Base-by-base conservation (phyloP, 2,329 filamentous ascomycete species). In the Hortaea sp. region DNA sequence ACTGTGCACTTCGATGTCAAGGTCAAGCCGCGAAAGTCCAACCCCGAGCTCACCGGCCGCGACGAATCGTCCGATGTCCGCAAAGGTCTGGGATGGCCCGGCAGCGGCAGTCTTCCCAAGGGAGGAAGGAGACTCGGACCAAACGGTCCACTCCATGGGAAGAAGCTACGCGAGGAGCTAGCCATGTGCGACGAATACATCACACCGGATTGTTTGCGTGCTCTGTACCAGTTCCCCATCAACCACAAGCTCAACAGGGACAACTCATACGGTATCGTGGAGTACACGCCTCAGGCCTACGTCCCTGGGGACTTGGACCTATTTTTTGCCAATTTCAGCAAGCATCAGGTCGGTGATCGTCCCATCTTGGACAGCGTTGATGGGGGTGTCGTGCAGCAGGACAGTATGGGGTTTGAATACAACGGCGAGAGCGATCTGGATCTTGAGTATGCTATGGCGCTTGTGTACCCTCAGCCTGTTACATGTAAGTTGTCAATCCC, bases 391-490 rank as follows among this genome's bases (percentile, higher is more conserved):
- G 64, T 71, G 9, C 72, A 74, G 46, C 70, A 62, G 20, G 59
- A 53, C 2, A 60, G 58, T 4, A 60, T 65, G 44, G 50, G 59
- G 6, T 67, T 67, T 46, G 57, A 57, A 39, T 63, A 55, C 53
- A 70, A 69, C 20, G 69, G 69, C 39, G 77, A 80, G 62, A 73
- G 73, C 1, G 62, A 73, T 35, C 67, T 80, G 9, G 77, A 80
- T 53, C 66, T 80, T 3, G 63, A 77, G 49, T 74, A 77, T 51
- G 72, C 72, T 44, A 77, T 75, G 60, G 60, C 73, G 2, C 40
- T 50, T 5, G 45, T 49, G 35, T 58, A 60, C 43, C 77, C 75
- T 1, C 74, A 79, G 53, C 63, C 66, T 7, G 67, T 73, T 27
- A 20, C 20, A 20, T 4, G 20, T 20, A 20, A 20, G 20, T 20